Evolutionary conservation across 192 early-diverging fungal genomes (phyloP).

Genomic region (Linnemannia zychae): DNA sequence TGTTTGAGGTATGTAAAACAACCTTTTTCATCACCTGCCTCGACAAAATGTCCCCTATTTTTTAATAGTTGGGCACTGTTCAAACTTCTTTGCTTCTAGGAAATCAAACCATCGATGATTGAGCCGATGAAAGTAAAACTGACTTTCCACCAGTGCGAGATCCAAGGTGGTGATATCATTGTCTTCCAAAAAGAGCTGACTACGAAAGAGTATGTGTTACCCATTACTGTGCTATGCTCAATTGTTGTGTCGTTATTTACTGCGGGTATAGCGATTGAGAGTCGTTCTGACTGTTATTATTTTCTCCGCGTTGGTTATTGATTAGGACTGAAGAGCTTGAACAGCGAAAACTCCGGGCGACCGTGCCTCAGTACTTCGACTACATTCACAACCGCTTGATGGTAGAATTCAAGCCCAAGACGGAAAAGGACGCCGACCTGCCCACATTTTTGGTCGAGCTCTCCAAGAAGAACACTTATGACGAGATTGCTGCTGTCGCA

Average conservation of each 20-base stretch:
- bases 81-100: slow-evolving; percentile 57
- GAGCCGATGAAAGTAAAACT: slow-evolving; percentile 75
- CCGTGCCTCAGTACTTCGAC: slow-evolving; percentile 84
- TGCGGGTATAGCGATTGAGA: neutral
- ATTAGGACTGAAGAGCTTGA: slow-evolving; percentile 54
- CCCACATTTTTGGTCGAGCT: slow-evolving; percentile 64
- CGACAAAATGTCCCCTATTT: neutral
- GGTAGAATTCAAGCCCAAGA: slow-evolving; percentile 79
- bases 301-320: neutral
- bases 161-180: slow-evolving; percentile 96
- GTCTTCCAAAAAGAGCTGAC: slow-evolving; percentile 77
- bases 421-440: slow-evolving; percentile 55
- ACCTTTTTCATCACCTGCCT: neutral
- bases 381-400: slow-evolving; percentile 74
- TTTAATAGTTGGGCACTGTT: neutral
- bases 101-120: slow-evolving; percentile 95
- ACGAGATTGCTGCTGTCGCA: slow-evolving; percentile 73
- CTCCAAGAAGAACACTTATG: slow-evolving; percentile 77
- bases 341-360: slow-evolving; percentile 53
- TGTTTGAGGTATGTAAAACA: slow-evolving; percentile 71
- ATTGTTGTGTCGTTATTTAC: neutral
- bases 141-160: slow-evolving; percentile 83
- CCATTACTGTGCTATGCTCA: too few relatives aligned
- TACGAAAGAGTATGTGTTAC: slow-evolving; percentile 57
- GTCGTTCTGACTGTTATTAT: neutral